These are phyloP conservation scores for Corchorus olitorius DNA, from an alignment of 345 rosid species.

Conservation along the genomic window DNA sequence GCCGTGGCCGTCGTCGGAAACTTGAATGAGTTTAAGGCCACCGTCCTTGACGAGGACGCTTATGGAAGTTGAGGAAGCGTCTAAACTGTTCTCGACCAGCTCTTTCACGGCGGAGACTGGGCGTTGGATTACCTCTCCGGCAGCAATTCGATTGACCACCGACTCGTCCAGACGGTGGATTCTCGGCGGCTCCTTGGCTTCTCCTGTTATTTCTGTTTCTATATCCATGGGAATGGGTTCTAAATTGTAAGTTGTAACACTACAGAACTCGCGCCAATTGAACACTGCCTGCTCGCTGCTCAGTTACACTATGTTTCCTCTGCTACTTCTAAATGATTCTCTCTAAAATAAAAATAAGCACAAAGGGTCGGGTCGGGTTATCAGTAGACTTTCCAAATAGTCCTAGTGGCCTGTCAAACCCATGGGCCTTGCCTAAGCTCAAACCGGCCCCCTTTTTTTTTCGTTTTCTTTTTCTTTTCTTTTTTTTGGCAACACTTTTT, in stretches of 20 bases:
- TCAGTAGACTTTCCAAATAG: no score
- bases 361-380: no score
- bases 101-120: conserved; percentile 95
- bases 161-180: conserved; percentile 83
- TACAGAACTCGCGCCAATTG: background rate
- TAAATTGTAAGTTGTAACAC: background rate
- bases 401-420: no score
- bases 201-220: conserved; percentile 31
- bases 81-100: conserved; percentile 93
- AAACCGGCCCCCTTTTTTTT: no score
- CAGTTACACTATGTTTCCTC: no score
- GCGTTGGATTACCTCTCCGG: conserved; percentile 96
- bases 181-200: conserved; percentile 60
- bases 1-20: conserved; percentile 98
- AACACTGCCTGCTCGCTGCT: no score
- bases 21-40: conserved; percentile 98
- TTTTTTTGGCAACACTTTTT: no score
- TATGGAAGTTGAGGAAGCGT: conserved; percentile 80
- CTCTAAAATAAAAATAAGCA: no score
- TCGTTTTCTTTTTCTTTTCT: no score
- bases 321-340: no score
- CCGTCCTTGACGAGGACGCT: conserved; percentile 87
- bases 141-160: conserved; percentile 92
- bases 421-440: no score
- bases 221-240: conserved; percentile 34